Evolutionary conservation across 768 basidiomycete species (phyloP).

Genomic region (Rhizopogon rudus): DNA sequence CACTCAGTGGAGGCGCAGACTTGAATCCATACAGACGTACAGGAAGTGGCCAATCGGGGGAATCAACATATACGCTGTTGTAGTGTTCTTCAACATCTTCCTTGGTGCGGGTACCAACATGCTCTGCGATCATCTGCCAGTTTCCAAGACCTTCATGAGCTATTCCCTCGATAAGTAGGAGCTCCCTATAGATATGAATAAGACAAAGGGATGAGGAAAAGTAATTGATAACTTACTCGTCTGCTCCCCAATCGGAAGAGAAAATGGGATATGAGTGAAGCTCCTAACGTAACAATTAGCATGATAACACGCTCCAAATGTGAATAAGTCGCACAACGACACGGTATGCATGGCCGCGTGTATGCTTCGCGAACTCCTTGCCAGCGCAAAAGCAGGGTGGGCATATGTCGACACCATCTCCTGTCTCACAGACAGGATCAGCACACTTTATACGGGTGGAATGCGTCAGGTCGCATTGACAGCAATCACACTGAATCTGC

Average conservation of each 20-base stretch:
- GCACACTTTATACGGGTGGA: conserved; percentile 98
- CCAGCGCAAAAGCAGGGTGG: conserved; percentile 90
- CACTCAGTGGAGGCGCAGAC: conserved; percentile 9
- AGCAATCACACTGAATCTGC: conserved; percentile 81
- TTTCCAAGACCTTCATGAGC: conserved; percentile 88
- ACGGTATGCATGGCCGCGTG: conserved; percentile 83
- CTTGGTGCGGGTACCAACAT: conserved; percentile 89
- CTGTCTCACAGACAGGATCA: conserved; percentile 65
- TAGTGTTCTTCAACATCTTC: conserved; percentile 95
- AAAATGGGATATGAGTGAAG: conserved; percentile 97
- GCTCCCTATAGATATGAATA: conserved; percentile 51
- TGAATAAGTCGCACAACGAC: conserved; percentile 61
- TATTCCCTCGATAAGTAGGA: conserved; percentile 85
- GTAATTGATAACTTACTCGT: conserved; percentile 61
- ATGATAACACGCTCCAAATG: not conserved
- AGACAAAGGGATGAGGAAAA: not conserved
- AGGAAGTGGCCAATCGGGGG: conserved; percentile 75
- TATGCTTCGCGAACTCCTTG: conserved; percentile 83
- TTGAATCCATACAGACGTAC: conserved; percentile 38
- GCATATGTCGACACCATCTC: conserved; percentile 89
- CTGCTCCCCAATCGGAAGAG: conserved; percentile 93
- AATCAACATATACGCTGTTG: conserved; percentile 71
- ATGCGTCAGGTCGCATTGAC: conserved; percentile 87
- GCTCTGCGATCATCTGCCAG: conserved; percentile 94
- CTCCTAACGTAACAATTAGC: conserved; percentile 50